Base-by-base conservation (phyloP, 129 eudicot genomes). In the sunflower (Helianthus annuus) region DNA sequence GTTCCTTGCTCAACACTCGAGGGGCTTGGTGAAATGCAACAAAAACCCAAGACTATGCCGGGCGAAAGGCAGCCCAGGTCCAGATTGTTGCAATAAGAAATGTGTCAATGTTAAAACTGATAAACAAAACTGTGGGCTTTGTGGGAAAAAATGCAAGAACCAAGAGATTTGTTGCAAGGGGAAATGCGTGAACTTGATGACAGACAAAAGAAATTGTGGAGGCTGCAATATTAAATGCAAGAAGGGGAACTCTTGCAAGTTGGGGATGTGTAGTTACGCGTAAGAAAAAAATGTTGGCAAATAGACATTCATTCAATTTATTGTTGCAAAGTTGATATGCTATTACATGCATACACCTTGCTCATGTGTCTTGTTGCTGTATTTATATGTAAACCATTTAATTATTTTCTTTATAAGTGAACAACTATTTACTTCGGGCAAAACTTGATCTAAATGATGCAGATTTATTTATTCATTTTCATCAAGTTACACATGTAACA, bases 201-300 rank as follows among this genome's bases (percentile, higher is more conserved):
- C 29, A 8, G 77, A 86, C 74, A 77, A 58, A 51, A 81, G 65
- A 11, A 57, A 89, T 14, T 89, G 96, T 49, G 96, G 96, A 56
- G 82, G 89, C 10, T 89, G 96, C 77, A 27, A 67, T 32, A 84
- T 63, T 48, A 84, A 59, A 76, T 89, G 96, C 82, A 70, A 77
- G 66, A 64, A 32, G 53, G 87, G 89, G 61, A 74, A 73, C 54
- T 13, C 49, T 17, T 86, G 96, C 64, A 39, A 14, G 5, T 62
- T 73, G 12, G 96, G 96, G 51, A 79, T 89, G 84, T 89, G 96
- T 58, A 81, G 84, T 76, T 89, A 89, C 46, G 91, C 91, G 0
- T 85, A 73, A 12, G 63, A 24, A 6, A 10, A 4, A 57, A 10
- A 12, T 6, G 46, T 42, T 24, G 3, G n/a, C 19, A 60, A 13